phyloP scores from a whole-genome alignment of 2,329 filamentous ascomycete genomes.

The Hypoxylon sp. region DNA sequence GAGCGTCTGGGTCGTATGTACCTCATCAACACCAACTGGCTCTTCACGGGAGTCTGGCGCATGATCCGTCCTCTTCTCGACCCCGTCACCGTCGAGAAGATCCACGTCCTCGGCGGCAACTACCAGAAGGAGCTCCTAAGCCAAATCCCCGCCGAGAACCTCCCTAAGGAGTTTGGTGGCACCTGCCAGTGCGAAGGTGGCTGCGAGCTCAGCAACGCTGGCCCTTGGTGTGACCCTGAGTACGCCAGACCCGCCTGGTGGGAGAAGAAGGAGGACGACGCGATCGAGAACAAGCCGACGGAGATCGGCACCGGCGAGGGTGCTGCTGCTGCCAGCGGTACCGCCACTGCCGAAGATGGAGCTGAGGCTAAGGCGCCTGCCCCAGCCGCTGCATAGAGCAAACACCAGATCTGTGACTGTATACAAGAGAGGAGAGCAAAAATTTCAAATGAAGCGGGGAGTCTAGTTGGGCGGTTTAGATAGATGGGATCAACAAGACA shows the following conservation, averaged over 20 bases:
- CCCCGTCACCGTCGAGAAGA: slow-evolving; percentile 96
- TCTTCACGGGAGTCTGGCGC: slow-evolving; percentile 87
- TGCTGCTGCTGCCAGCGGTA: slow-evolving; percentile 53
- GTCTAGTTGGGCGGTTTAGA: slow-evolving; percentile 21
- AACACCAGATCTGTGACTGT: slow-evolving; percentile 14
- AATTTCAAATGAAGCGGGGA: slow-evolving; percentile 32
- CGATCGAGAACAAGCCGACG: slow-evolving; percentile 51
- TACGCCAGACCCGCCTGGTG: slow-evolving; percentile 77
- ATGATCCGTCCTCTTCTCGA: slow-evolving; percentile 95
- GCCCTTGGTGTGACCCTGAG: slow-evolving; percentile 85
- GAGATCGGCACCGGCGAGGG: slow-evolving; percentile 52
- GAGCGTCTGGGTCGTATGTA: slow-evolving; percentile 97
- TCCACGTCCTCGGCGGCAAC: slow-evolving; percentile 84
- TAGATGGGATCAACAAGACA: slow-evolving; percentile 35
- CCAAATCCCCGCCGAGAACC: slow-evolving; percentile 90
- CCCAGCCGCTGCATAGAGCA: slow-evolving; percentile 52
- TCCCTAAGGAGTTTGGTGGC: slow-evolving; percentile 89
- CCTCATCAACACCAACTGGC: slow-evolving; percentile 98
- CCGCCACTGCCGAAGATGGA: slow-evolving; percentile 50
- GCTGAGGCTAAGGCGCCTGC: slow-evolving; percentile 40
- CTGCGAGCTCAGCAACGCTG: slow-evolving; percentile 88
- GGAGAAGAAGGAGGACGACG: slow-evolving; percentile 62
- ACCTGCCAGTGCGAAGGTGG: slow-evolving; percentile 85
- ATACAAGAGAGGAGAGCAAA: slow-evolving; percentile 31
- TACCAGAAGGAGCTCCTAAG: slow-evolving; percentile 88